Conservation (phyloP, 805 yeast genomes). For the Metschnikowia dekortorum region DNA sequence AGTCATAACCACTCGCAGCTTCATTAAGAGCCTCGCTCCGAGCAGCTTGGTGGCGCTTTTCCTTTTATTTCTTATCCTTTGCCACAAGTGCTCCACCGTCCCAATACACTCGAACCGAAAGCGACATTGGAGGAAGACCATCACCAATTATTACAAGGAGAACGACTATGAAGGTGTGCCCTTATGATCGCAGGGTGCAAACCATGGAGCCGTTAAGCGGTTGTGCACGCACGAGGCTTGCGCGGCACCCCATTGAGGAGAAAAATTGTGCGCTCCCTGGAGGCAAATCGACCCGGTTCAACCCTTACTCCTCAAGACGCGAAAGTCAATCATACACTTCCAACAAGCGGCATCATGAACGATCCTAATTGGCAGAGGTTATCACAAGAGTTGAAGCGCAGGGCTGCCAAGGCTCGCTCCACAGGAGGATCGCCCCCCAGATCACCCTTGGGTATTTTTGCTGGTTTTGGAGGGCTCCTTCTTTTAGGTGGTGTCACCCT, state of each 20-base stretch:
- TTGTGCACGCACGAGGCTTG: not conserved
- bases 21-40: constrained; percentile 63
- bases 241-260: constrained; percentile 2
- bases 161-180: constrained; percentile 87
- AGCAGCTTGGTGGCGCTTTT: constrained; percentile 55
- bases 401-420: constrained; percentile 22
- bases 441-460: constrained; percentile 35
- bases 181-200: constrained; percentile 34
- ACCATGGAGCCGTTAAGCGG: not conserved
- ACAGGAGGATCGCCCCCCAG: constrained; percentile 29
- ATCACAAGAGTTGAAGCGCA: constrained; percentile 39
- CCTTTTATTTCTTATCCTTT: constrained; percentile 46
- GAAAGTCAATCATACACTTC: not conserved
- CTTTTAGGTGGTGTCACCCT: constrained; percentile 38
- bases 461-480: constrained; percentile 40
- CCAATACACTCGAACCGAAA: constrained; percentile 72
- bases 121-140: constrained; percentile 55
- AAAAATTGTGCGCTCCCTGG: constrained; percentile 2
- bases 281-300: not conserved
- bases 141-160: constrained; percentile 51
- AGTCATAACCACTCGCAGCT: constrained; percentile 49
- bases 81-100: constrained; percentile 50
- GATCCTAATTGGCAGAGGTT: constrained; percentile 39
- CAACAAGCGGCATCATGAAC: constrained; percentile 23
- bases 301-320: not conserved